Evolutionary conservation across 2,329 filamentous ascomycete genomes (phyloP), one percentile per base, ranked within the genome.

Genomic region (Paecilomyces variotii): DNA sequence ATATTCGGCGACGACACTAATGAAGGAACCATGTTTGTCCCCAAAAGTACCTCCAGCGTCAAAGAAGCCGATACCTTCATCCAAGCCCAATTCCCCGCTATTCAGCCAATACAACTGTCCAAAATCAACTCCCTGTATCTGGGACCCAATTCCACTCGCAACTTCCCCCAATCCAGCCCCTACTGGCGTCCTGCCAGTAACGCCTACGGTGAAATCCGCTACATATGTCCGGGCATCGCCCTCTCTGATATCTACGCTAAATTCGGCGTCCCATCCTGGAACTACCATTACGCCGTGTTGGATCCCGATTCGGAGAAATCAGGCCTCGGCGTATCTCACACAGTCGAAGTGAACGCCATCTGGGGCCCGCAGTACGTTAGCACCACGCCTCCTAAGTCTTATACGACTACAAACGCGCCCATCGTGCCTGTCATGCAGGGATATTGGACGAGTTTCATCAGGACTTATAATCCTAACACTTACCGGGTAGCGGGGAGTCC

Each of bases 371-470:
- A 79, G 2, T 82, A 87, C 66, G 77, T 81, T 2, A 72, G 76
- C 25, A 74, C 75, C 4, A 67, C 62, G 0, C 71, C 79, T 1
- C 86, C 87, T 0, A 66, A 67, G 2, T 86, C 82, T 53, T 90
- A 90, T 64, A 69, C 70, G 6, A 68, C 74, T 0, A 77, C 76
- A 2, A 90, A 91, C 62, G 80, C 75, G 1, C 67, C 68, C 0
- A 84, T 88, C 4, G 79, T 88, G 0, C 78, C 82, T 0, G 73
- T 87, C 0, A 81, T 88, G 28, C 86, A 90, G 66, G 81, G 79
- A 0, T 92, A 91, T 71, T 91, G 87, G 87, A 83, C 85, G 1
- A 89, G 85, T 62, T 92, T 92, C 68, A 84, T 92, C 60, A 75
- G 82, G 27, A 78, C 78, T 0, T 79, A 84, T 39, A 78, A 92